Conservation (phyloP, 257 asterid species). For the Solanum bukasovii region DNA sequence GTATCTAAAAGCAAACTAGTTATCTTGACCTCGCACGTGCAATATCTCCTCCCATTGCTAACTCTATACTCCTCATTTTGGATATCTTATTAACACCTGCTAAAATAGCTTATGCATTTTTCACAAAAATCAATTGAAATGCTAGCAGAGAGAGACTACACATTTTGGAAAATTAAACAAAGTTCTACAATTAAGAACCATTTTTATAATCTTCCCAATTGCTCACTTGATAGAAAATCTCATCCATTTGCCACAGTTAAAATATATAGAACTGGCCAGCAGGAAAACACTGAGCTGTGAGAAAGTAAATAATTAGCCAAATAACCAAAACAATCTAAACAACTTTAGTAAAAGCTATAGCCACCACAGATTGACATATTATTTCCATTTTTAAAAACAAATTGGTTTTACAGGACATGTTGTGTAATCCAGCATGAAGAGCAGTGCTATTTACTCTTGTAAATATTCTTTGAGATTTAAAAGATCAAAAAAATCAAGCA, state of each 20-base stretch:
- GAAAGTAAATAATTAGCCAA: not conserved
- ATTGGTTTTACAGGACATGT: not conserved
- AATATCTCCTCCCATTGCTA: not conserved
- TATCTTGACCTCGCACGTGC: not conserved
- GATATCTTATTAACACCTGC: not conserved
- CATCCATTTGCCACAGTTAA: not conserved
- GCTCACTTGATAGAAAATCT: not conserved
- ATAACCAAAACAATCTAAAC: not conserved
- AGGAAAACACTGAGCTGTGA: not conserved
- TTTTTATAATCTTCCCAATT: not conserved
- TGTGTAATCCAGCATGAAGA: not conserved
- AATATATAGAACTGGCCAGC: not conserved
- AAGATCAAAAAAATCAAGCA: not conserved
- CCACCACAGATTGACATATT: not conserved
- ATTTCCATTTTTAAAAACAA: not conserved
- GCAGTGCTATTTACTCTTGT: not conserved
- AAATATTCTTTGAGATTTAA: not conserved
- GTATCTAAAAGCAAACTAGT: not conserved
- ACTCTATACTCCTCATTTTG: not conserved
- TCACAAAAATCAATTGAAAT: not conserved
- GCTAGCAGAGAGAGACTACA: not conserved
- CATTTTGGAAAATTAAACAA: not conserved
- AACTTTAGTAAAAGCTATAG: not conserved
- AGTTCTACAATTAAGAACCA: not conserved
- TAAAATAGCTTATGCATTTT: not conserved